phyloP scores from a whole-genome alignment of 495 filamentous ascomycete genomes.

The Hypoxylon lienhwacheense region DNA sequence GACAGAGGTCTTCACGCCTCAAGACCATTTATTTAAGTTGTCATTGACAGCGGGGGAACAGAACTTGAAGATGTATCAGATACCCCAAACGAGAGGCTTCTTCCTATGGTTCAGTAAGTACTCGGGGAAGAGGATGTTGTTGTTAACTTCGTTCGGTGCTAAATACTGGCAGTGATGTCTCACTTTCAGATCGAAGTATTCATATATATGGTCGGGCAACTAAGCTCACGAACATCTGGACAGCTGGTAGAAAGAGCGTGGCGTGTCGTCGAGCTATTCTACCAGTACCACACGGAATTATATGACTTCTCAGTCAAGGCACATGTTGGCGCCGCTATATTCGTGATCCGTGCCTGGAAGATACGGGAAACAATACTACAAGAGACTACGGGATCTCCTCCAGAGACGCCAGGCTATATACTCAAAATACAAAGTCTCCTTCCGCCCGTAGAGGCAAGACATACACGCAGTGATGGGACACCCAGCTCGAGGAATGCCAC shows the following conservation, averaged over 20 bases:
- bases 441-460: conserved; percentile 30
- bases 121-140: neutral
- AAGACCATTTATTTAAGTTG: conserved; percentile 53
- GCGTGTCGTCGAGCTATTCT: conserved; percentile 46
- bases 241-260: conserved; percentile 57
- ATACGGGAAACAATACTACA: conserved; percentile 43
- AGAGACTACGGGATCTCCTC: conserved; percentile 24
- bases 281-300: conserved; percentile 49
- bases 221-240: conserved; percentile 53
- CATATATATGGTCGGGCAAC: conserved; percentile 55
- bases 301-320: conserved; percentile 47
- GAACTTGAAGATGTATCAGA: conserved; percentile 46
- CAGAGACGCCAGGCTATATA: conserved; percentile 43
- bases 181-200: conserved; percentile 58
- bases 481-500: conserved; percentile 1
- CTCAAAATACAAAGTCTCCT: conserved; percentile 38
- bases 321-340: conserved; percentile 45
- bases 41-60: conserved; percentile 49
- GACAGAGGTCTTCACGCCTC: conserved; percentile 39
- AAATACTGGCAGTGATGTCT: conserved; percentile 35
- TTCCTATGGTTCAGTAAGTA: conserved; percentile 54
- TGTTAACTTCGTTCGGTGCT: conserved; percentile 1
- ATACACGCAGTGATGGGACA: conserved; percentile 7
- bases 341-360: conserved; percentile 52
- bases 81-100: conserved; percentile 42